A percentile compares a stretch with the other conserved stretches of the same genome.
phyloP scores from a whole-genome alignment of 176 grass and related monocot genomes.

The Raddia distichophylla region DNA sequence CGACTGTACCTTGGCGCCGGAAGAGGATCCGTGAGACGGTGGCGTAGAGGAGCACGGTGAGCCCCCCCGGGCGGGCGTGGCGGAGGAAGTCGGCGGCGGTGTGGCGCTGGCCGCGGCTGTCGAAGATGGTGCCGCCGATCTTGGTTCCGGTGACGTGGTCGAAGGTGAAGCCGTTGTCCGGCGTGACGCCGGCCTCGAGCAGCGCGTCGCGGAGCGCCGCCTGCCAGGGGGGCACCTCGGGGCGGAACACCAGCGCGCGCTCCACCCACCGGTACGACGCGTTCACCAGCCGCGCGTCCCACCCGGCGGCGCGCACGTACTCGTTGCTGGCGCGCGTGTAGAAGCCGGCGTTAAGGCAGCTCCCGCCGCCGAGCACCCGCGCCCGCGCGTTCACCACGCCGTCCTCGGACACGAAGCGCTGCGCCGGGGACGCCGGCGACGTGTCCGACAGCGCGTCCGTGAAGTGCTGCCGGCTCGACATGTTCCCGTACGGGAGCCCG shows the following conservation, averaged over 20 bases:
- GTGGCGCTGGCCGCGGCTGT: slow-evolving; percentile 60
- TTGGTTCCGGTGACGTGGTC: slow-evolving; percentile 87
- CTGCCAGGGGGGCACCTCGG: slow-evolving; percentile 68
- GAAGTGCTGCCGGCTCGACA: slow-evolving; percentile 46
- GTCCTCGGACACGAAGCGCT: slow-evolving; percentile 67
- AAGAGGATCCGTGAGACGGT: slow-evolving; percentile 66
- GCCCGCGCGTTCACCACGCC: slow-evolving; percentile 78
- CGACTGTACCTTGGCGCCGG: slow-evolving; percentile 46
- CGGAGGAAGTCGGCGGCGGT: slow-evolving; percentile 84
- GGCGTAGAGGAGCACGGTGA: slow-evolving; percentile 72
- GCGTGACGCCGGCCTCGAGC: slow-evolving; percentile 69
- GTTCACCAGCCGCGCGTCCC: slow-evolving; percentile 57
- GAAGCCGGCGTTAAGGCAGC: slow-evolving; percentile 85
- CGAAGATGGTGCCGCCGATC: slow-evolving; percentile 89
- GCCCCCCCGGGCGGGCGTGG: slow-evolving; percentile 52
- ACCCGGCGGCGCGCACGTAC: slow-evolving; percentile 55
- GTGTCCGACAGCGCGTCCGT: slow-evolving; percentile 52
- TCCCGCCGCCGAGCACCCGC: slow-evolving; percentile 79
- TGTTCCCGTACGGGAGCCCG: slow-evolving; percentile 52
- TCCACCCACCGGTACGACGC: slow-evolving; percentile 79
- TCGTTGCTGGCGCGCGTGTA: slow-evolving; percentile 74
- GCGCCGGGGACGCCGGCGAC: slow-evolving; percentile 35
- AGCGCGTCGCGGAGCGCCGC: slow-evolving; percentile 72
- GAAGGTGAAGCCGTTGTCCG: slow-evolving; percentile 80
- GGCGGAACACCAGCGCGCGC: slow-evolving; percentile 68